These are phyloP conservation scores for Apiospora aurea DNA, from an alignment of 2,329 filamentous ascomycete genomes.

Conservation along the genomic window DNA sequence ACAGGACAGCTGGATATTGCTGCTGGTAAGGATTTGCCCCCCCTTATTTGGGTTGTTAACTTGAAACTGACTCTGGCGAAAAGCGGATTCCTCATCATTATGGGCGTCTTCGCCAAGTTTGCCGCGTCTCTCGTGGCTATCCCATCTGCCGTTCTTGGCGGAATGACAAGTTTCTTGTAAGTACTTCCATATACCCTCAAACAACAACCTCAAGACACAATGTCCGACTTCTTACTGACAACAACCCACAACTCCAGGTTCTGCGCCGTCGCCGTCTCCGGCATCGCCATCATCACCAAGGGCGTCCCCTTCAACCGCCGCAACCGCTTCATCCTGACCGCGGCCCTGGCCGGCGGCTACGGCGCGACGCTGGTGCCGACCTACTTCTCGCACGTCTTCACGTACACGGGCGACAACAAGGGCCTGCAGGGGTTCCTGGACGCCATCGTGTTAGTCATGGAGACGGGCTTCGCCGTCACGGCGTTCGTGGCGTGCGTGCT, in stretches of 20 bases:
- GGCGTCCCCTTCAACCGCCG: slow-evolving; percentile 77
- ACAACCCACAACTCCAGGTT: too few species aligned
- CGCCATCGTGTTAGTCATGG: slow-evolving; percentile 75
- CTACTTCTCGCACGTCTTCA: slow-evolving; percentile 77
- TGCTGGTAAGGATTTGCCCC: slow-evolving; percentile 55
- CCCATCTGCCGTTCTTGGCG: slow-evolving; percentile 69
- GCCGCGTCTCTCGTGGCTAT: slow-evolving; percentile 81
- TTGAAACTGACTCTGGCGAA: slow-evolving; percentile 29
- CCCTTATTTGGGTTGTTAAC: background rate
- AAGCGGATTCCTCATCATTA: slow-evolving; percentile 76
- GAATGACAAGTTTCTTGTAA: slow-evolving; percentile 81
- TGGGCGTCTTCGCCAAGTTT: slow-evolving; percentile 86
- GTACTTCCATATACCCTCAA: background rate
- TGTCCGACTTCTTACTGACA: too few species aligned
- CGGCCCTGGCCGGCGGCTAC: slow-evolving; percentile 75
- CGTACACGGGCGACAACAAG: slow-evolving; percentile 72
- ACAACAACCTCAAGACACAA: too few species aligned
- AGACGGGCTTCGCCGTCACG: slow-evolving; percentile 78
- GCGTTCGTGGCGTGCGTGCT: slow-evolving; percentile 76
- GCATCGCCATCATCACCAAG: slow-evolving; percentile 76
- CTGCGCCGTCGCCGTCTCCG: slow-evolving; percentile 70
- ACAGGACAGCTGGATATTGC: slow-evolving; percentile 80
- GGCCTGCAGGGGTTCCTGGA: slow-evolving; percentile 77
- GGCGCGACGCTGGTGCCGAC: slow-evolving; percentile 70
- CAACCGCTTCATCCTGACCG: slow-evolving; percentile 83